phyloP scores from a whole-genome alignment of 345 rosid genomes.

The sweet orange (Citrus sinensis) region DVS_A1.0 CM039169.1:32699501-32700000 shows the following conservation, averaged over 20 bases:
- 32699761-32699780: neutral
- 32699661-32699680: constrained; percentile 91
- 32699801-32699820: neutral
- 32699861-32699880: neutral
- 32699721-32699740: constrained; percentile 77
- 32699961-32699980: neutral
- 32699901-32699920: neutral
- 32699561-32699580: neutral
- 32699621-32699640: constrained; percentile 84
- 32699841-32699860: neutral
- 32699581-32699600: constrained; percentile 40
- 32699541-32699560: neutral
- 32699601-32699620: constrained; percentile 61
- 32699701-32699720: constrained; percentile 84
- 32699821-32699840: neutral
- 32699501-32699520: constrained; percentile 63
- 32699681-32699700: constrained; percentile 99
- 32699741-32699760: constrained; percentile 65
- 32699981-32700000: neutral
- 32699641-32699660: constrained; percentile 64
- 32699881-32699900: neutral
- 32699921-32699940: neutral
- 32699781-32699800: neutral
- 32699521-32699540: constrained; percentile 78
- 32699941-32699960: too few relatives aligned